These are phyloP conservation scores for Komagataella pastoris DNA, from an alignment of 805 yeast species.

Conservation along the genomic window DNA sequence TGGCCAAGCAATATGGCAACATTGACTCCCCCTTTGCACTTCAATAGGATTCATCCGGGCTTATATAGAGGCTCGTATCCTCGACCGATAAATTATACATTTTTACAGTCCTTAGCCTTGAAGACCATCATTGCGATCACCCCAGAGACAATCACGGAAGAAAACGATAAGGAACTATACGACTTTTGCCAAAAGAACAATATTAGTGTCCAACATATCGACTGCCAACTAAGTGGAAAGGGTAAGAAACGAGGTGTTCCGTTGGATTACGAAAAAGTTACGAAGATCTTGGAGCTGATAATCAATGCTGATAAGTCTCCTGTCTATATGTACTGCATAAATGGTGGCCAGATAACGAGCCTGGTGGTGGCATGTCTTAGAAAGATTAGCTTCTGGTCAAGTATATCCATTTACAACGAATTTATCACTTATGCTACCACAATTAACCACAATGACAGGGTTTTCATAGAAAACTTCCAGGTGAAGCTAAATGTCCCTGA, in stretches of 20 bases:
- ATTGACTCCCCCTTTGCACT: constrained; percentile 66
- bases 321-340: constrained; percentile 71
- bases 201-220: constrained; percentile 59
- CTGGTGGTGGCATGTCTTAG: constrained; percentile 78
- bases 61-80: constrained; percentile 85
- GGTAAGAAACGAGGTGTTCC: constrained; percentile 80
- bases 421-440: constrained; percentile 65
- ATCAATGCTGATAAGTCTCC: constrained; percentile 52
- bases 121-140: constrained; percentile 68
- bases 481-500: constrained; percentile 48
- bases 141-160: constrained; percentile 53
- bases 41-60: constrained; percentile 53
- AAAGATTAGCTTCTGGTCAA: constrained; percentile 76
- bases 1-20: constrained; percentile 5
- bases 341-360: constrained; percentile 82
- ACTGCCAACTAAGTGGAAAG: constrained; percentile 54
- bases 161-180: constrained; percentile 34
- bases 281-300: constrained; percentile 46
- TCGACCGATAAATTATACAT: constrained; percentile 56
- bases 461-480: constrained; percentile 68
- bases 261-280: constrained; percentile 49
- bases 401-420: constrained; percentile 78
- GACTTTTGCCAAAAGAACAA: constrained; percentile 37
- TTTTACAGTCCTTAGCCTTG: constrained; percentile 49
- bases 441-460: constrained; percentile 70